Base-by-base conservation (phyloP, 2,329 filamentous ascomycete genomes). In the Trematosphaeria pertusa region DNA sequence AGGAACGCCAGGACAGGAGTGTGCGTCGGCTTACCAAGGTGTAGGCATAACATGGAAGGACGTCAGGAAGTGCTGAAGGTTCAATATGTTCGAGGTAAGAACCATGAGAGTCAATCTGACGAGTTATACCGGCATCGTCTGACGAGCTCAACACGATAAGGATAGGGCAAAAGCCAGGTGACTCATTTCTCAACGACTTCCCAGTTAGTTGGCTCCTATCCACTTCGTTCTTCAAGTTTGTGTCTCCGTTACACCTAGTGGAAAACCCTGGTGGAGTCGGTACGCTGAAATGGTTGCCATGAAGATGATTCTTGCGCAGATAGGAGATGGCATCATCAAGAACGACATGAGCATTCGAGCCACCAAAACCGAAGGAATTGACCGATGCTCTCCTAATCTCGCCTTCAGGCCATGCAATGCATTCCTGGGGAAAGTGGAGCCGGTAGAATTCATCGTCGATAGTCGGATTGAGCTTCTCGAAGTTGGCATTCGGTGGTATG, bases 401-500 rank as follows among this genome's bases (percentile, higher is more conserved):
- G 7, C 35, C 8, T 9, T 10, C 14, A 2, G 52, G 52, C 56
- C 54, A 59, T 11, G 48, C 37, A 5, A 44, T 38, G 10, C 30
- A 18, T 19, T 48, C 32, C 43, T 30, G 32, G 6, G 46, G 48
- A 37, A 62, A 45, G 17, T 48, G 47, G 15, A 56, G 22, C 4
- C 36, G 5, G 6, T 3, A 32, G 12, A n/a, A 33, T 10, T 31
- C 5, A 14, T 46, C 54, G 36, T 67, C 40, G 22, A 50, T 48
- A 2, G 26, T 14, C 9, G 43, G 33, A 32, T 50, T 73, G 1
- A 35, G 22, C 8, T 39, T 37, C n/a, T 56, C 37, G 10, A 68
- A 56, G 10, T 52, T 41, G 12, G 43, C 50, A 15, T 69, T 67
- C 0, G 68, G 68, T 3, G 64, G 50, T 1, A 65, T 54, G 11